Evolutionary conservation across 1,139 yeast species (phyloP).

Genomic region (Saccharomyces pastorianus): DNA sequence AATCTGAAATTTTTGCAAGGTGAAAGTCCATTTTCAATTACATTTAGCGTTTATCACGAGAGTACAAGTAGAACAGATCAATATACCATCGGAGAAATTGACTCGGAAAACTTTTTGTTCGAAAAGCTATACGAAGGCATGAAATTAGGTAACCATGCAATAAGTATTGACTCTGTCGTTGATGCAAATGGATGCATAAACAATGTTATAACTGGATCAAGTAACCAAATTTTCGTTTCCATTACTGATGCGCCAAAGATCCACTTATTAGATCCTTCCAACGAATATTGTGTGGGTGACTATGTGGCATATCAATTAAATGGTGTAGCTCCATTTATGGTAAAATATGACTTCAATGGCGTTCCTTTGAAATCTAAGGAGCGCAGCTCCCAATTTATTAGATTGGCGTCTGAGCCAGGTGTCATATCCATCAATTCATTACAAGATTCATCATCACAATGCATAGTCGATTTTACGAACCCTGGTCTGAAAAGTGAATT

Average conservation of each 20-base stretch:
- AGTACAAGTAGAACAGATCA: slow-evolving; percentile 42
- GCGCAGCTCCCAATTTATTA: slow-evolving; percentile 45
- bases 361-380: slow-evolving; percentile 53
- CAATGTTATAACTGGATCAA: slow-evolving; percentile 33
- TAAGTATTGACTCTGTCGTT: slow-evolving; percentile 47
- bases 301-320: slow-evolving; percentile 66
- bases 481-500: slow-evolving; percentile 33
- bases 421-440: slow-evolving; percentile 56
- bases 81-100: slow-evolving; percentile 33
- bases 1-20: slow-evolving; percentile 48
- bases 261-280: slow-evolving; percentile 35
- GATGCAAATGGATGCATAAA: slow-evolving; percentile 69
- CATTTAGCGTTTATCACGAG: slow-evolving; percentile 48
- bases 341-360: slow-evolving; percentile 67
- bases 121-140: slow-evolving; percentile 38
- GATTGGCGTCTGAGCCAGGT: slow-evolving; percentile 82
- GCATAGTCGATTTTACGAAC: slow-evolving; percentile 53
- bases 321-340: slow-evolving; percentile 73
- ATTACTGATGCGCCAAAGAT: slow-evolving; percentile 76
- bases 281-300: slow-evolving; percentile 84
- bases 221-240: slow-evolving; percentile 38
- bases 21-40: slow-evolving; percentile 52
- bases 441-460: slow-evolving; percentile 69
- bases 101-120: slow-evolving; percentile 31
- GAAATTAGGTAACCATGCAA: slow-evolving; percentile 47